phyloP scores from a whole-genome alignment of 163 green algal species.

The Scenedesmus sp. region DNA sequence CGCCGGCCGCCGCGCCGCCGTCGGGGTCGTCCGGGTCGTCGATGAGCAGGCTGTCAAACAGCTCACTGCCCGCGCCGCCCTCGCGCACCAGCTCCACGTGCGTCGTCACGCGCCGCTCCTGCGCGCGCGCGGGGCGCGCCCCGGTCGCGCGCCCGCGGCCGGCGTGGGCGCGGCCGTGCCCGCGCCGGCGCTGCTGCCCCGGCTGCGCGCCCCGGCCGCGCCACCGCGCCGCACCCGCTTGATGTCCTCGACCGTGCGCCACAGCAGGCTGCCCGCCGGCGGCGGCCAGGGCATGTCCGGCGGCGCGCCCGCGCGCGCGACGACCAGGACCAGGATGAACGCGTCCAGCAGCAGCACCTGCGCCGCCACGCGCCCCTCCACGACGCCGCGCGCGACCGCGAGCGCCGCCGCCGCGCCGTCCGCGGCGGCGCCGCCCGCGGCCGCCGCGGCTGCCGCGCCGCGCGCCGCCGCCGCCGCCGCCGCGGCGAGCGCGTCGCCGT shows the following conservation, averaged over 20 bases:
- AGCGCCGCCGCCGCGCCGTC: conserved; percentile 70
- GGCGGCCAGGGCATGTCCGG: conserved; percentile 62
- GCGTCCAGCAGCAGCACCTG: conserved; percentile 91
- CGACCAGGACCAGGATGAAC: conserved; percentile 76
- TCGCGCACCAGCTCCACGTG: conserved; percentile 59
- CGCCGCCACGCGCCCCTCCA: conserved; percentile 59
- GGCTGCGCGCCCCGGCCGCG: neutral
- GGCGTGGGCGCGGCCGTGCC: no score
- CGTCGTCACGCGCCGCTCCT: conserved; percentile 57
- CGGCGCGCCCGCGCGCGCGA: conserved; percentile 45
- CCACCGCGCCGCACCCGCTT: conserved; percentile 18
- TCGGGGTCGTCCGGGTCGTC: conserved; percentile 58
- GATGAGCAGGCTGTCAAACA: conserved; percentile 65
- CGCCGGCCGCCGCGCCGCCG: conserved; percentile 7
- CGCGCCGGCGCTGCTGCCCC: no score
- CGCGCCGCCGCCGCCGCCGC: conserved; percentile 15
- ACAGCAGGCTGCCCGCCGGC: conserved; percentile 51
- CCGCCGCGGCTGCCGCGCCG: neutral
- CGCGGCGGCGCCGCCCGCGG: neutral
- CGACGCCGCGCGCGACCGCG: conserved; percentile 59
- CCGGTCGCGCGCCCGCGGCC: no score
- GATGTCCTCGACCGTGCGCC: conserved; percentile 18
- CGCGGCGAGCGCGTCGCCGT: conserved; percentile 13
- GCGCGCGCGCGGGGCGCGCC: no score
- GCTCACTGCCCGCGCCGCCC: conserved; percentile 47